These are phyloP conservation scores for Panaeolus cyanescens DNA, from an alignment of 768 basidiomycete genomes.

Conservation along the genomic window DNA sequence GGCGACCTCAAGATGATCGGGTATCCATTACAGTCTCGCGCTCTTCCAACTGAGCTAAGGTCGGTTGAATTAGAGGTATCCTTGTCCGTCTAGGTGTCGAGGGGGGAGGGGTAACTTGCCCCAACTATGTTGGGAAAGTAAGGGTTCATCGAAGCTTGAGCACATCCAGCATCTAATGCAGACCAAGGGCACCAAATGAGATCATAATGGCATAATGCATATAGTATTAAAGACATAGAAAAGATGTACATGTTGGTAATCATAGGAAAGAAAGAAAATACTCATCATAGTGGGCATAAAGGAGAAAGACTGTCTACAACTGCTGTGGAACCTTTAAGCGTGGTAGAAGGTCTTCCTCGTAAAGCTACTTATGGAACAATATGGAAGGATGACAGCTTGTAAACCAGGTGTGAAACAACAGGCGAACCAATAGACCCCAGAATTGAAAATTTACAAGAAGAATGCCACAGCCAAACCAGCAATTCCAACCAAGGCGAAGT, in stretches of 20 bases:
- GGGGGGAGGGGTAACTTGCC: not conserved
- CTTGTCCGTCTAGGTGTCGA: not conserved
- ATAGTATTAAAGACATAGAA: not conserved
- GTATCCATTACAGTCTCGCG: constrained; percentile 46
- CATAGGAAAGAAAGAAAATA: not conserved
- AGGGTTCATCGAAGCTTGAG: too few relatives aligned
- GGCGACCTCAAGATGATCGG: constrained; percentile 53
- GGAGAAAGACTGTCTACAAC: too few relatives aligned
- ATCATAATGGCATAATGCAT: not conserved
- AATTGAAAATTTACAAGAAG: constrained; percentile 13
- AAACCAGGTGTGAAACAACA: not conserved
- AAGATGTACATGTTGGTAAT: not conserved
- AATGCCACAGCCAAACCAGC: constrained; percentile 23
- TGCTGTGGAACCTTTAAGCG: too few relatives aligned
- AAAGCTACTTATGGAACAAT: too few relatives aligned
- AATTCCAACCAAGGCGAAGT: constrained; percentile 17
- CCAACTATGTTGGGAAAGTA: not conserved
- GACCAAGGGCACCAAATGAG: not conserved
- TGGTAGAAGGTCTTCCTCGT: too few relatives aligned
- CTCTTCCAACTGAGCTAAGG: constrained; percentile 55
- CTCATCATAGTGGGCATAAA: not conserved
- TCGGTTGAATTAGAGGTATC: constrained; percentile 20
- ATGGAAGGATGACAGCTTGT: not conserved
- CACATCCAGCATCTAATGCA: not conserved
- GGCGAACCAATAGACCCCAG: not conserved